Percentiles rank a stretch among this genome's conserved stretches.
phyloP scores from a whole-genome alignment of 2,329 filamentous ascomycete species.

The Paraconiothyrium brasiliense region DNA sequence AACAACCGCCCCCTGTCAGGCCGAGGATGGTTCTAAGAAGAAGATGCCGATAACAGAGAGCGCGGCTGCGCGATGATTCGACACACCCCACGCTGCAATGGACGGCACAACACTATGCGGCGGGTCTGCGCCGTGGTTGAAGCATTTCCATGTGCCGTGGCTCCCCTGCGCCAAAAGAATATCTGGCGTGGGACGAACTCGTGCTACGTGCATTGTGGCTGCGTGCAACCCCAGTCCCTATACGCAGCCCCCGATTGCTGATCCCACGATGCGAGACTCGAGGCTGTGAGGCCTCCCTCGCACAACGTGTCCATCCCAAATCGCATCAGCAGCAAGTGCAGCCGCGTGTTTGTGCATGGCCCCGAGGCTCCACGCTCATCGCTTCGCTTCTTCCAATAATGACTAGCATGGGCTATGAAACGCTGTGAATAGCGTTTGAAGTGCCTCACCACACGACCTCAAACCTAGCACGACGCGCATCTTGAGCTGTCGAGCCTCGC shows the following conservation, averaged over 20 bases:
- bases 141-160: not conserved
- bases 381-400: constrained; percentile 13
- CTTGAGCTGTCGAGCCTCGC: not conserved
- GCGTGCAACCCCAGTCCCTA: not conserved
- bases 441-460: constrained; percentile 20
- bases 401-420: constrained; percentile 23
- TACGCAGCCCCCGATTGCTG: constrained; percentile 9
- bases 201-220: not conserved
- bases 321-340: not conserved
- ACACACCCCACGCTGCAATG: not conserved
- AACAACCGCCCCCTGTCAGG: constrained; percentile 10
- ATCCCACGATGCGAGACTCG: not conserved
- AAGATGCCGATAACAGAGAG: not conserved
- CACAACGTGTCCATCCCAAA: not conserved
- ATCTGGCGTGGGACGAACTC: constrained; percentile 7
- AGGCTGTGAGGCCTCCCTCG: not conserved
- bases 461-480: constrained; percentile 23
- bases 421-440: constrained; percentile 21
- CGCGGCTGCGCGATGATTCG: not conserved
- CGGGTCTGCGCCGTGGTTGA: not conserved
- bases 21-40: not conserved
- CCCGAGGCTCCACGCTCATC: not conserved
- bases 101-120: not conserved
- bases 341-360: not conserved
- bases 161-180: not conserved